Evolutionary conservation across 1,284 basidiomycete species (phyloP).

Genomic region (Paramarasmius palmivorus): DNA sequence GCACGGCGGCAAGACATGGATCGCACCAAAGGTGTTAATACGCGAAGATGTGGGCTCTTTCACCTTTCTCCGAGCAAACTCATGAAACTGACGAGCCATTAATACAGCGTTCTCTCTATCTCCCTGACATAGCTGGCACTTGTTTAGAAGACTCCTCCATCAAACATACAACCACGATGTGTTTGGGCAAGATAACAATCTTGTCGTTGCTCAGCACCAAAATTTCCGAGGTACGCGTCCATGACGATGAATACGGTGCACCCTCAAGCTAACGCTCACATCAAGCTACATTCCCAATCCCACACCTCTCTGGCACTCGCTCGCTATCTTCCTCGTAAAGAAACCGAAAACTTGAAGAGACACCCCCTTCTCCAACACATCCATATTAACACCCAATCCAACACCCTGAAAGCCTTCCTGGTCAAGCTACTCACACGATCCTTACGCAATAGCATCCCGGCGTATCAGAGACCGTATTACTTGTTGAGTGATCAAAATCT

Average conservation of each 20-base stretch:
- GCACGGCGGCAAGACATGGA: constrained; percentile 94
- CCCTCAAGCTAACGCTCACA: constrained; percentile 12
- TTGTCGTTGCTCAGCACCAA: constrained; percentile 81
- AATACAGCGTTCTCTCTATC: constrained; percentile 81
- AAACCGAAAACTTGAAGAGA: no score
- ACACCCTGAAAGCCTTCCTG: constrained; percentile 86
- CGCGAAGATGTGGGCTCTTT: constrained; percentile 75
- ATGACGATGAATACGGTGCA: no score
- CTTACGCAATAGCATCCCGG: constrained; percentile 68
- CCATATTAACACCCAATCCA: constrained; percentile 85
- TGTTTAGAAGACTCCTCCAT: constrained; percentile 55
- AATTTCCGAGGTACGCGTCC: constrained; percentile 83
- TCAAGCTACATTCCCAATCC: constrained; percentile 78
- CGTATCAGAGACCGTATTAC: constrained; percentile 73
- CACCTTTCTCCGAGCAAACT: background rate
- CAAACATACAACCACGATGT: constrained; percentile 79
- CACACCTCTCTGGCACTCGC: constrained; percentile 70
- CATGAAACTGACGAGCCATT: constrained; percentile 8
- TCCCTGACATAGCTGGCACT: constrained; percentile 86
- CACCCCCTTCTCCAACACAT: constrained; percentile 79
- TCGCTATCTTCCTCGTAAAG: constrained; percentile 55
- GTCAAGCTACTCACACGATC: constrained; percentile 81
- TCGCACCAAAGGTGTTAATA: constrained; percentile 88
- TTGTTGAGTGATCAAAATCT: constrained; percentile 81
- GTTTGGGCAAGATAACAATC: constrained; percentile 76